These are phyloP conservation scores for Trichophyton benhamiae DNA, from an alignment of 2,329 filamentous ascomycete genomes.

Conservation along the genomic window DNA sequence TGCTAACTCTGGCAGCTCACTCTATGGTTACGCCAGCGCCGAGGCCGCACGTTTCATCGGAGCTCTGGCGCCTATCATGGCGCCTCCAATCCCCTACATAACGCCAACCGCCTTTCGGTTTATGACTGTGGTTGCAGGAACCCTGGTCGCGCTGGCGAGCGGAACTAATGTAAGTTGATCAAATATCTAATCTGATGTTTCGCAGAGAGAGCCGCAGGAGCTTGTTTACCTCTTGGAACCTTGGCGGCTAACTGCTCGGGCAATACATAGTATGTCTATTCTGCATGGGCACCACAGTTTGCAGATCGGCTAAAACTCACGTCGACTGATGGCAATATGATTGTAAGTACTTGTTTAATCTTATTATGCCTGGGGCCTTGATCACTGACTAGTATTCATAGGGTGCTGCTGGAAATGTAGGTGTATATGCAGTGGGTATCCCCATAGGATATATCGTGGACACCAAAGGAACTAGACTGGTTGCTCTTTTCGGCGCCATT, in stretches of 20 bases:
- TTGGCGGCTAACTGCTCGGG: conserved; percentile 7
- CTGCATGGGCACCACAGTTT: conserved; percentile 93
- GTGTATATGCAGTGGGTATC: conserved; percentile 87
- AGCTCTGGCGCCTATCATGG: neutral
- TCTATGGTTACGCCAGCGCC: neutral
- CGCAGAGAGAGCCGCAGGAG: neutral
- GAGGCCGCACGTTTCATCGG: neutral
- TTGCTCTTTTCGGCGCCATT: conserved; percentile 62
- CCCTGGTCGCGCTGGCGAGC: conserved; percentile 72
- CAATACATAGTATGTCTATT: conserved; percentile 74
- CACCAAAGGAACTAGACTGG: conserved; percentile 62
- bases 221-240: conserved; percentile 7
- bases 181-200: neutral
- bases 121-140: conserved; percentile 73
- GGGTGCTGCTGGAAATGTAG: conserved; percentile 50
- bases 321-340: conserved; percentile 84
- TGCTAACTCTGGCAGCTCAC: neutral
- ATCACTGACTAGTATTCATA: conserved; percentile 22
- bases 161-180: conserved; percentile 63
- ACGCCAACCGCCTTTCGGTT: conserved; percentile 44
- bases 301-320: conserved; percentile 74
- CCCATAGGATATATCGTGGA: conserved; percentile 84
- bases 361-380: neutral
- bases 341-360: conserved; percentile 43
- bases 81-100: neutral